Evolutionary conservation across 371 early-diverging fungal species (phyloP).

Genomic region (Mortierella sp.): DNA sequence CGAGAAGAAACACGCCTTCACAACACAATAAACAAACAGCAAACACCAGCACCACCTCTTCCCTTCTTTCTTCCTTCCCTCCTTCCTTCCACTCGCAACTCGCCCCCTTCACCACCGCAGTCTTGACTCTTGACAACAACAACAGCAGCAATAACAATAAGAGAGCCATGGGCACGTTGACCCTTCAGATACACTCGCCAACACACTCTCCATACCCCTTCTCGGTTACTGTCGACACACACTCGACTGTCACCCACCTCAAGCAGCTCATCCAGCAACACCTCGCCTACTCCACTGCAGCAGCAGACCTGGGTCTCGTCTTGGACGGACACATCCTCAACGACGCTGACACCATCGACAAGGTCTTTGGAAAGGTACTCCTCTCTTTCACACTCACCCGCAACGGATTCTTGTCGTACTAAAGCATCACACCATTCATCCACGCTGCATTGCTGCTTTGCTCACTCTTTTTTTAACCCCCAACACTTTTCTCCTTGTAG

Average conservation of each 20-base stretch:
- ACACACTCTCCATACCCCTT: neutral
- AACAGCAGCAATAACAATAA: neutral
- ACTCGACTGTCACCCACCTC: constrained; percentile 20
- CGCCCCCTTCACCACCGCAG: neutral
- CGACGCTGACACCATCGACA: constrained; percentile 19
- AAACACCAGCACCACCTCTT: no score
- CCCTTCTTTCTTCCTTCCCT: neutral
- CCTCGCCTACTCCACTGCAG: neutral
- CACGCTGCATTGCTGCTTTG: no score
- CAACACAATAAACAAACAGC: no score
- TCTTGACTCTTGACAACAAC: neutral
- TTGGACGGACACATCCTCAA: constrained; percentile 20
- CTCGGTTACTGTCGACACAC: constrained; percentile 3
- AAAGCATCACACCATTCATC: no score
- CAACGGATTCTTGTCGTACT: neutral
- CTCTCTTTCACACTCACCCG: neutral
- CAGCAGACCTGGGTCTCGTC: constrained; percentile 14
- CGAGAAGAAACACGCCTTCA: neutral
- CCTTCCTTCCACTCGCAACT: no score
- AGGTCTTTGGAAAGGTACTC: constrained; percentile 25
- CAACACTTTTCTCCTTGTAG: neutral
- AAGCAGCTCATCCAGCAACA: constrained; percentile 11
- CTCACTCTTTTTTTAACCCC: neutral
- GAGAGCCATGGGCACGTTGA: constrained; percentile 7
- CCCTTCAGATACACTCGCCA: neutral